Evolutionary conservation across 225 moss, liverwort and hornwort genomes (phyloP).

Genomic region (Antitrichia curtipendula): DNA sequence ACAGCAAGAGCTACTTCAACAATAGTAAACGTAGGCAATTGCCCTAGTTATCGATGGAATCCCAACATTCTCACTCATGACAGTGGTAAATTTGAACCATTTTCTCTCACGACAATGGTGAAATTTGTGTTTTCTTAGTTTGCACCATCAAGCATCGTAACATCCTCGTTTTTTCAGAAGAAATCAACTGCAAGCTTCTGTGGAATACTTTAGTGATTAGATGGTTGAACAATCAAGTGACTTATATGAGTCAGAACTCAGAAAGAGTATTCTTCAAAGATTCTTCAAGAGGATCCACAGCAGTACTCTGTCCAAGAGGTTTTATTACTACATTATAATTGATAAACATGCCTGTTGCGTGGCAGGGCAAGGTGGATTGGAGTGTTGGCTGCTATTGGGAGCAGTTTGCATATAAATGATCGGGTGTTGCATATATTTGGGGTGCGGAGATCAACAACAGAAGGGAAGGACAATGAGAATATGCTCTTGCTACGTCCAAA

Average conservation of each 20-base stretch:
- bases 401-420: neutral
- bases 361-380: neutral
- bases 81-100: neutral
- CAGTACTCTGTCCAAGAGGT: neutral
- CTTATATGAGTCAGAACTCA: neutral
- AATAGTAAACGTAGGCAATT: no score
- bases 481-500: neutral
- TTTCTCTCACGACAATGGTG: neutral
- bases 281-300: neutral
- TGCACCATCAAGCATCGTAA: neutral
- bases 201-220: neutral
- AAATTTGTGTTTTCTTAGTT: neutral
- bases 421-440: neutral
- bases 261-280: neutral
- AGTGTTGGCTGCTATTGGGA: neutral
- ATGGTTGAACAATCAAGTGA: neutral
- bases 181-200: neutral
- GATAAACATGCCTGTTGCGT: neutral
- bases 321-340: neutral
- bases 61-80: neutral
- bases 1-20: no score
- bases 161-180: neutral
- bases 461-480: neutral
- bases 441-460: neutral
- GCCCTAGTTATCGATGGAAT: neutral